Evolutionary conservation across 192 early-diverging fungal genomes (phyloP).

Genomic region (Linnemannia zychae): DNA sequence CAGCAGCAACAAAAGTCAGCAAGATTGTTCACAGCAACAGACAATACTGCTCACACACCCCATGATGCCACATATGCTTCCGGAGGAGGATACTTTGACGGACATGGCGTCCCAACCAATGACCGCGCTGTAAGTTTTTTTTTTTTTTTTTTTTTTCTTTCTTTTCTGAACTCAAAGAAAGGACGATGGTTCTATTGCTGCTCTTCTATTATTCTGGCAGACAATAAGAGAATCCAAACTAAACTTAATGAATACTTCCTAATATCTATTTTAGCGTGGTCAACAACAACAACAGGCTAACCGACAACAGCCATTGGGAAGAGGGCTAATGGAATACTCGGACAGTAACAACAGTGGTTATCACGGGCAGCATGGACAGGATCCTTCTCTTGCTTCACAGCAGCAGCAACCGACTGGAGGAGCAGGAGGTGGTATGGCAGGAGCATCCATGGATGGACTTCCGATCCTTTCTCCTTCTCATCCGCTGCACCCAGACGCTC

Average conservation of each 20-base stretch:
- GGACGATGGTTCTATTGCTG: neutral
- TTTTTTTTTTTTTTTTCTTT: neutral
- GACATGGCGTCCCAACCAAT: slow-evolving; percentile 1
- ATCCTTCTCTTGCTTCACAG: slow-evolving; percentile 1
- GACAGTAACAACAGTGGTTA: slow-evolving; percentile 4
- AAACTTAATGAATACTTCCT: neutral
- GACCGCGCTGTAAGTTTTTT: slow-evolving; percentile 23
- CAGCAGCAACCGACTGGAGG: neutral
- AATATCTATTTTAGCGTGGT: neutral
- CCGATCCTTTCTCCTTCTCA: slow-evolving; percentile 17
- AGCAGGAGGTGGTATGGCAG: neutral
- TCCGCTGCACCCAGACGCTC: slow-evolving; percentile 17
- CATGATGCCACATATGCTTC: slow-evolving; percentile 28
- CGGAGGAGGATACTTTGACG: slow-evolving; percentile 7
- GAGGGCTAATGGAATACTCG: slow-evolving; percentile 24
- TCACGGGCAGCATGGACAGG: slow-evolving; percentile 19
- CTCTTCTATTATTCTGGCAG: neutral
- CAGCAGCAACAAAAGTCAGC: slow-evolving; percentile 28
- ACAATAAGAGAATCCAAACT: neutral
- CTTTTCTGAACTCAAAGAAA: too few species aligned
- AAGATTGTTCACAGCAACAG: slow-evolving; percentile 2
- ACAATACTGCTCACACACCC: slow-evolving; percentile 6
- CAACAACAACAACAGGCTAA: neutral
- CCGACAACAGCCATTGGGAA: neutral
- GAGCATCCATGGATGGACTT: slow-evolving; percentile 3